Conservation (phyloP, 202 grass and related monocot species). For the Carex sylvatica region DNA sequence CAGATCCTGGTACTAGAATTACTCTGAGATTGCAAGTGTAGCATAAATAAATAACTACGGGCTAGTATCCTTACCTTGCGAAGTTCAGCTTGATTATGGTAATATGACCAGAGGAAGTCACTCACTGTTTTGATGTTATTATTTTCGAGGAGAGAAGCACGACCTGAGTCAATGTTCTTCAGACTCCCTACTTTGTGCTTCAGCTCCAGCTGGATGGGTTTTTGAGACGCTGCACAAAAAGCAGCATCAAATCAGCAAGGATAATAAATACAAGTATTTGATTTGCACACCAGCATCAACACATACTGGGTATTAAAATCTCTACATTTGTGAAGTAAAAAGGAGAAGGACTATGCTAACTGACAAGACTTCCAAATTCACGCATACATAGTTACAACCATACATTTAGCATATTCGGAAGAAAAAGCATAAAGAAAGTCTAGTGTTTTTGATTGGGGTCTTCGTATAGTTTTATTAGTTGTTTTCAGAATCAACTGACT, state of each 20-base stretch:
- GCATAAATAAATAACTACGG: not conserved
- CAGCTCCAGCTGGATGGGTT: not conserved
- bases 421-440: no score
- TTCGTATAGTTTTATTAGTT: no score
- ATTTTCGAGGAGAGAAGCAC: conserved; percentile 10
- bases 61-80: conserved; percentile 30
- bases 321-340: no score
- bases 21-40: not conserved
- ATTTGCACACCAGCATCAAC: conserved; percentile 19
- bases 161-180: not conserved
- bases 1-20: no score
- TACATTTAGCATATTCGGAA: no score
- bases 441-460: no score
- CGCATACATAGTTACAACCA: no score
- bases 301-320: conserved; percentile 16
- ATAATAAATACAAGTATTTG: not conserved
- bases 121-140: conserved; percentile 28
- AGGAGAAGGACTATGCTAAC: no score
- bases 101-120: conserved; percentile 33
- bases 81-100: conserved; percentile 30
- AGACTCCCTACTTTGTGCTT: not conserved
- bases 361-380: no score
- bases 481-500: no score
- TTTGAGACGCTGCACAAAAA: conserved; percentile 5
- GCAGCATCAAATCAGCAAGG: not conserved